phyloP scores from a whole-genome alignment of 148 eudicot genomes.

The Vaccinium macrocarpon region DNA sequence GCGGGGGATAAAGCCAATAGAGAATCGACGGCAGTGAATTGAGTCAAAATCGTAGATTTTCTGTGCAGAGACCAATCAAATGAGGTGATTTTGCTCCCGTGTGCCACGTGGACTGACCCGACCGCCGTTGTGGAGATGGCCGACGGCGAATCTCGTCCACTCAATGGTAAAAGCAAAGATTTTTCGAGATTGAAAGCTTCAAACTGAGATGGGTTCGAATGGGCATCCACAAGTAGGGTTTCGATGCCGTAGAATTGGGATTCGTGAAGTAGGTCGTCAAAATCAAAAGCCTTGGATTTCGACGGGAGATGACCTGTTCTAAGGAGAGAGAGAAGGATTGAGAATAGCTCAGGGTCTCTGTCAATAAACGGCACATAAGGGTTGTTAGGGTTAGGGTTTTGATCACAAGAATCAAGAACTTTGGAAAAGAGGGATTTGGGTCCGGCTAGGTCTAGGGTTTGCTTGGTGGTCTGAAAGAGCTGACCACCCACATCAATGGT shows the following conservation, averaged over 20 bases:
- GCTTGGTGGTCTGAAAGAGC: conserved; percentile 73
- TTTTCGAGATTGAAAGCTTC: conserved; percentile 66
- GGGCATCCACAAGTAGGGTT: conserved; percentile 47
- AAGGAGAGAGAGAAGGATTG: conserved; percentile 70
- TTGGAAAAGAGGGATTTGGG: conserved; percentile 60
- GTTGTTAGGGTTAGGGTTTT: neutral
- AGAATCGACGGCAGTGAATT: conserved; percentile 72
- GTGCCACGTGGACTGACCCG: conserved; percentile 77
- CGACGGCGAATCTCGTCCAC: conserved; percentile 73
- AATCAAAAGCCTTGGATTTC: conserved; percentile 47
- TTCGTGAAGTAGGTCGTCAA: conserved; percentile 59
- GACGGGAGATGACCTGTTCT: conserved; percentile 73
- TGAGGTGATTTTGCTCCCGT: conserved; percentile 80
- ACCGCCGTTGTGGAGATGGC: conserved; percentile 53
- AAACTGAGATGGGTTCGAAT: conserved; percentile 70
- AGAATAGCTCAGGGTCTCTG: conserved; percentile 84
- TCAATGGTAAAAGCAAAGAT: conserved; percentile 51
- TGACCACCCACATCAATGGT: conserved; percentile 88
- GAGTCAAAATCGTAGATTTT: conserved; percentile 72
- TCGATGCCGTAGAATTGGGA: conserved; percentile 74
- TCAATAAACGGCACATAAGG: conserved; percentile 59
- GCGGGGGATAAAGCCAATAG: conserved; percentile 49
- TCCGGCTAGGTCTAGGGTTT: conserved; percentile 71
- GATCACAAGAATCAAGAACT: conserved; percentile 27
- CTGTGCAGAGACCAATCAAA: conserved; percentile 82